Percentiles rank a stretch among this genome's conserved stretches.
phyloP scores from a whole-genome alignment of 139 green algal genomes.

The Chlamydomonas sphaeroides region DNA sequence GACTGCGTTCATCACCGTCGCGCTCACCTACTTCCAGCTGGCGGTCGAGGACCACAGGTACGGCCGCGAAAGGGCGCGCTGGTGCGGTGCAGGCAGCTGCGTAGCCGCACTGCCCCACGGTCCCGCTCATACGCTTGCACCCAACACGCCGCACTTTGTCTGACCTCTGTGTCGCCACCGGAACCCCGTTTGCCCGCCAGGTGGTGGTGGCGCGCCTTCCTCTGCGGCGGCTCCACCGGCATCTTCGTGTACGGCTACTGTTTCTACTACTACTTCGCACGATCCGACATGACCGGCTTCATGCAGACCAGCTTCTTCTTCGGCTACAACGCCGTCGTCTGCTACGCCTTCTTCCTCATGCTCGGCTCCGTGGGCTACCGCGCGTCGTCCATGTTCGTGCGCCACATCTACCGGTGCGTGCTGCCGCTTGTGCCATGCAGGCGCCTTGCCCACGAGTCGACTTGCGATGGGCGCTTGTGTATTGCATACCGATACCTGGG shows the following conservation, averaged over 20 bases:
- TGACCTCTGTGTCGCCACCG: too few relatives aligned
- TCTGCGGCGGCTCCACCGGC: conserved; percentile 97
- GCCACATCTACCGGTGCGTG: conserved; percentile 63
- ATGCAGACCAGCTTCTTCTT: conserved; percentile 90
- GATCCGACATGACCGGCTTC: conserved; percentile 87
- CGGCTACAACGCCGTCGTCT: conserved; percentile 82
- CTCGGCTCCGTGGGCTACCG: conserved; percentile 82
- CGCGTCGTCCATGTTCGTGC: conserved; percentile 80
- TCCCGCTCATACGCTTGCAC: too few relatives aligned
- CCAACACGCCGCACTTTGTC: too few relatives aligned
- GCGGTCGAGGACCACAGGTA: conserved; percentile 91
- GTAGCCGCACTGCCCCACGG: too few relatives aligned
- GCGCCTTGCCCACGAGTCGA: not conserved
- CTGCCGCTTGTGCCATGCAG: not conserved
- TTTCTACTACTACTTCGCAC: conserved; percentile 96
- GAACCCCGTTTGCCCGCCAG: too few relatives aligned
- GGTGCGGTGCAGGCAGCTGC: too few relatives aligned
- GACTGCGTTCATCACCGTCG: conserved; percentile 95
- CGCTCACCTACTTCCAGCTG: conserved; percentile 97
- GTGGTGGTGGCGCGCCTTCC: conserved; percentile 95
- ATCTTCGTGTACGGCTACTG: conserved; percentile 97
- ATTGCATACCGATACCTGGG: too few relatives aligned
- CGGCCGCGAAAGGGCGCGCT: not conserved
- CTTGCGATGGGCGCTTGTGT: not conserved
- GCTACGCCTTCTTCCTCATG: conserved; percentile 90